Evolutionary conservation across 805 yeast genomes (phyloP), one percentile per base, ranked within the genome.

Genomic region (Sugiyamaella chiloensis): DNA sequence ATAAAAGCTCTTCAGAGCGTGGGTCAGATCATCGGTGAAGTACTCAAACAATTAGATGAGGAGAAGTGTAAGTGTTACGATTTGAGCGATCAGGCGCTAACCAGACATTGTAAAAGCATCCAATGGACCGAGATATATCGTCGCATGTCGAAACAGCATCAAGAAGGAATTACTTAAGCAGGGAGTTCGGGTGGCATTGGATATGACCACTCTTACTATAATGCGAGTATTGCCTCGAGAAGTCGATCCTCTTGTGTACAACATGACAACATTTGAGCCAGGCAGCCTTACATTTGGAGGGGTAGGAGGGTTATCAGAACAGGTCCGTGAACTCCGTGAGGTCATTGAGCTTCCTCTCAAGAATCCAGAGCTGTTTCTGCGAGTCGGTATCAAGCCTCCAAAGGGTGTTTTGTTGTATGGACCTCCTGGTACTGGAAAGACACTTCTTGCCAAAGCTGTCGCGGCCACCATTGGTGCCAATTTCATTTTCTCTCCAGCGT

Each of bases 391-490:
- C 68, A 89, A 89, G 64, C 96, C 97, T n/a, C 99, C 99, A 49
- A 93, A 93, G 69, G 99, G 98, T 66, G 98, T 91, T 23, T 72
- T 93, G 53, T 75, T 93, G 44, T 93, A 93, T 64, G 99, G 99
- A 5, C 99, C 99, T 5, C 99, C 99, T 20, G 99, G 99, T 61
- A 93, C 99, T 0, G 98, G 99, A 63, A 91, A 91, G 67, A 91
- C 99, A 0, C 73, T 91, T 51, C 76, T 91, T 62, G 99, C 99
- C 14, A 90, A 93, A 63, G 98, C 98, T 0, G 97, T 90, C 39
- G 98, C 99, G 4, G 98, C 98, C 37, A 93, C 98, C 3, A 88
- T 93, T 61, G 98, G 98, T 47, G 97, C 97, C 30, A 91, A 91
- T 69, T 91, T 91, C 72, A 91, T 91, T 54, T 93, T 93, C 61